Evolutionary conservation across 1,284 basidiomycete species (phyloP).

Genomic region (Butyriboletus regius): DNA sequence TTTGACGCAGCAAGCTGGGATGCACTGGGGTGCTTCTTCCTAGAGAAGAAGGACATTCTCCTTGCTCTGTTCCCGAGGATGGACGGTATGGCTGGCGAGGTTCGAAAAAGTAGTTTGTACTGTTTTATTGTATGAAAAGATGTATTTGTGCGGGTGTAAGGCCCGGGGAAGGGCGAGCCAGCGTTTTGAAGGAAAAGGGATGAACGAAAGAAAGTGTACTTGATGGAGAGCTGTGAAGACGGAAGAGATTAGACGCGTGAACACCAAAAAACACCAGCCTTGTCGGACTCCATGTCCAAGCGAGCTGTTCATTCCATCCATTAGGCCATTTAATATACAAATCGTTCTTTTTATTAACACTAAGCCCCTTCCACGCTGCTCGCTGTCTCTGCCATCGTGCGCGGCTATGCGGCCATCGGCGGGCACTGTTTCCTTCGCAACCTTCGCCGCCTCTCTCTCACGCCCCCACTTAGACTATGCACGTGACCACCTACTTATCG

Average conservation of each 20-base stretch:
- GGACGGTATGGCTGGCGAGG: slow-evolving; percentile 49
- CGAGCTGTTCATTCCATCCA: neutral
- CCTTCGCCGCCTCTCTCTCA: slow-evolving; percentile 1
- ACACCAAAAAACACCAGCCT: neutral
- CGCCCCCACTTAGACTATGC: neutral
- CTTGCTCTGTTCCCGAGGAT: slow-evolving; percentile 49
- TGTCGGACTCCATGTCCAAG: neutral
- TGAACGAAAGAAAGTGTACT: slow-evolving; percentile 9
- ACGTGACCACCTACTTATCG: slow-evolving; percentile 19
- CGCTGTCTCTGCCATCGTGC: slow-evolving; percentile 11
- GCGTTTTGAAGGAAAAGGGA: slow-evolving; percentile 16
- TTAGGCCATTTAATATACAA: slow-evolving; percentile 2
- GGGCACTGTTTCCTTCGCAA: slow-evolving; percentile 16
- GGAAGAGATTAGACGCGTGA: slow-evolving; percentile 15
- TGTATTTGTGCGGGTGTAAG: slow-evolving; percentile 2
- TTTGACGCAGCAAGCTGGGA: slow-evolving; percentile 36
- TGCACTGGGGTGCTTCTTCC: slow-evolving; percentile 61
- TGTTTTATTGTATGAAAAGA: slow-evolving; percentile 14
- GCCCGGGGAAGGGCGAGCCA: slow-evolving; percentile 24
- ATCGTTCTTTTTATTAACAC: slow-evolving; percentile 4
- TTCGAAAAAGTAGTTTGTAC: slow-evolving; percentile 12
- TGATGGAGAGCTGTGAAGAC: slow-evolving; percentile 13
- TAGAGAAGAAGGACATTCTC: slow-evolving; percentile 84
- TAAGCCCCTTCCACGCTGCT: slow-evolving; percentile 2
- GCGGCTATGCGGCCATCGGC: slow-evolving; percentile 9